These are phyloP conservation scores for Cladosporium halotolerans DNA, from an alignment of 2,329 filamentous ascomycete species.

Conservation along the genomic window DNA sequence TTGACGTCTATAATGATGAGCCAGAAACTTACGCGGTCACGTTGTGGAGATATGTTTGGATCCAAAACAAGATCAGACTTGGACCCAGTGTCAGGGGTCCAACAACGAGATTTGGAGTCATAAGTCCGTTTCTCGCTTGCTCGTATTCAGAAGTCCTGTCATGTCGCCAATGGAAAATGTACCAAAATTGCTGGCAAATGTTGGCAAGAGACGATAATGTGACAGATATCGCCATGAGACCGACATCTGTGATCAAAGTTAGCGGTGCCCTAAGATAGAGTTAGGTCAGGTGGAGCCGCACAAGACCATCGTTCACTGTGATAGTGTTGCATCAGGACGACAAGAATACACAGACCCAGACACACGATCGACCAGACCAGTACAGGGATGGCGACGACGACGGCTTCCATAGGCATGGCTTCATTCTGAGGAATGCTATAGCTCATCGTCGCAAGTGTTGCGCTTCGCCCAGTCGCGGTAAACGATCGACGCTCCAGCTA, in stretches of 20 bases:
- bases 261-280: not conserved
- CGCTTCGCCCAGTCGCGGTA: not conserved
- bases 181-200: slow-evolving; percentile 16
- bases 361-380: slow-evolving; percentile 15
- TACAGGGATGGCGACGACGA: slow-evolving; percentile 9
- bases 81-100: slow-evolving; percentile 18
- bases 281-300: not conserved
- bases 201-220: slow-evolving; percentile 11
- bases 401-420: not conserved
- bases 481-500: not conserved
- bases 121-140: slow-evolving; percentile 8
- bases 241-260: slow-evolving; percentile 12
- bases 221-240: slow-evolving; percentile 13
- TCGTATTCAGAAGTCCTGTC: slow-evolving; percentile 13
- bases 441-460: not conserved
- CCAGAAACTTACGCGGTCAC: slow-evolving; percentile 12
- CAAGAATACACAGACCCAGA: slow-evolving; percentile 11
- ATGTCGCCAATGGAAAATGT: slow-evolving; percentile 13
- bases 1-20: not conserved
- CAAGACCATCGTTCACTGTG: slow-evolving; percentile 13
- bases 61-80: slow-evolving; percentile 17
- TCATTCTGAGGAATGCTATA: not conserved
- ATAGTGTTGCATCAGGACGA: slow-evolving; percentile 10
- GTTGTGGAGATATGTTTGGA: slow-evolving; percentile 16
- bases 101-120: slow-evolving; percentile 14